These are phyloP conservation scores for Pisolithus microcarpus DNA, from an alignment of 768 basidiomycete genomes.

Conservation along the genomic window DNA sequence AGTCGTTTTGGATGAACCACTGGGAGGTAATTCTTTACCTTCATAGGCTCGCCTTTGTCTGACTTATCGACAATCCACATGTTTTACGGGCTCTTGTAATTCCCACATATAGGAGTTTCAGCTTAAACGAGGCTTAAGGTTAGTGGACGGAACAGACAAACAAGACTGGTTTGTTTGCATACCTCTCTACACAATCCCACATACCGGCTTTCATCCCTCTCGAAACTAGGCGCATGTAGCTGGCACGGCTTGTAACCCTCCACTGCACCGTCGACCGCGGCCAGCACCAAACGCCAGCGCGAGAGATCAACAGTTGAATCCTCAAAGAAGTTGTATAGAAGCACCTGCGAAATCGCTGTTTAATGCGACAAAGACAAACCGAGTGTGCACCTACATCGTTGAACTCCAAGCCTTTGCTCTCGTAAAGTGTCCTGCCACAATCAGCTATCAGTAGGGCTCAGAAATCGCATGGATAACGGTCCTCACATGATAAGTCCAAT, in stretches of 20 bases:
- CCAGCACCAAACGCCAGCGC: conserved; percentile 57
- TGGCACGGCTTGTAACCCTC: conserved; percentile 7
- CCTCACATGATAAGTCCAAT: conserved; percentile 54
- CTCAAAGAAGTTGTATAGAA: conserved; percentile 70
- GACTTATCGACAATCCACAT: conserved; percentile 66
- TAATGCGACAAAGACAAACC: background rate
- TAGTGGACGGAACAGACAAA: background rate
- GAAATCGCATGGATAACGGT: background rate
- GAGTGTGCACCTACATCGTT: conserved; percentile 9
- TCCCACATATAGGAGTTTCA: conserved; percentile 66
- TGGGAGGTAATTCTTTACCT: conserved; percentile 26
- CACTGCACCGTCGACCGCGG: conserved; percentile 26
- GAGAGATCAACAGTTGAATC: conserved; percentile 46
- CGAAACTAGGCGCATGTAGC: conserved; percentile 38
- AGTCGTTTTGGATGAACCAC: conserved; percentile 22
- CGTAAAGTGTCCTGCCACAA: conserved; percentile 22
- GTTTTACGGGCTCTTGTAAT: conserved; percentile 64
- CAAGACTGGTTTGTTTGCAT: conserved; percentile 1
- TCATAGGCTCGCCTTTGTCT: conserved; percentile 48
- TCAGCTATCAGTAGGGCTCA: background rate
- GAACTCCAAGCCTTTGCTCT: conserved; percentile 26
- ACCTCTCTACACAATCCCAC: conserved; percentile 56
- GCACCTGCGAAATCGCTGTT: conserved; percentile 38
- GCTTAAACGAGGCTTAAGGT: conserved; percentile 26
- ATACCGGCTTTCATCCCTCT: conserved; percentile 37